phyloP scores from a whole-genome alignment of 176 grass and related monocot species.

The Dendrocalamus sinicus region DNA sequence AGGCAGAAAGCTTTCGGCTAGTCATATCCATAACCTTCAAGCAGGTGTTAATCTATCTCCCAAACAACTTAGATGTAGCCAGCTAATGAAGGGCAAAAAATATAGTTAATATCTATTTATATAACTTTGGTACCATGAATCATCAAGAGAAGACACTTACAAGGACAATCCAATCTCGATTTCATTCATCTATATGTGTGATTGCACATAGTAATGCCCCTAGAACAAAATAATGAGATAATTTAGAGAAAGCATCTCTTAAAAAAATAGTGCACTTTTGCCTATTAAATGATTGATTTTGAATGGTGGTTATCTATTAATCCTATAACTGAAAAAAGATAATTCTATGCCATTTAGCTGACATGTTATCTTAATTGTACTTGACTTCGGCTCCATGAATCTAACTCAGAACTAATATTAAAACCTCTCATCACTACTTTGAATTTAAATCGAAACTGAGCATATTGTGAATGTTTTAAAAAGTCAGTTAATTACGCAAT shows the following conservation, averaged over 20 bases:
- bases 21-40: constrained; percentile 97
- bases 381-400: background rate
- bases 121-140: background rate
- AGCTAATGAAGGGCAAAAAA: constrained; percentile 59
- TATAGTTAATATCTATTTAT: constrained; percentile 12
- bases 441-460: background rate
- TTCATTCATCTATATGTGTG: too few species aligned
- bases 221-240: constrained; percentile 44
- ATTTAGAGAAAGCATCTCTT: constrained; percentile 34
- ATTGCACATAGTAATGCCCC: constrained; percentile 94
- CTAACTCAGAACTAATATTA: background rate
- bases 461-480: too few species aligned
- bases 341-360: too few species aligned
- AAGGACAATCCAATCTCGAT: constrained; percentile 79
- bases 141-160: constrained; percentile 52
- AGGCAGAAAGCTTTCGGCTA: constrained; percentile 84
- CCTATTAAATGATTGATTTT: background rate
- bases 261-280: background rate
- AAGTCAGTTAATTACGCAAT: too few species aligned
- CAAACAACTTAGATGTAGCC: constrained; percentile 64
- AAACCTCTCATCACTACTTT: background rate
- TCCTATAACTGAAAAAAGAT: background rate
- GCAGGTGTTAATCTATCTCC: constrained; percentile 71
- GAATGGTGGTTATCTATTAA: background rate
- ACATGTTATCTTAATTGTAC: background rate